Evolutionary conservation across 164 flowering plant species (phyloP).

Genomic region (Brasenia schreberi): DNA sequence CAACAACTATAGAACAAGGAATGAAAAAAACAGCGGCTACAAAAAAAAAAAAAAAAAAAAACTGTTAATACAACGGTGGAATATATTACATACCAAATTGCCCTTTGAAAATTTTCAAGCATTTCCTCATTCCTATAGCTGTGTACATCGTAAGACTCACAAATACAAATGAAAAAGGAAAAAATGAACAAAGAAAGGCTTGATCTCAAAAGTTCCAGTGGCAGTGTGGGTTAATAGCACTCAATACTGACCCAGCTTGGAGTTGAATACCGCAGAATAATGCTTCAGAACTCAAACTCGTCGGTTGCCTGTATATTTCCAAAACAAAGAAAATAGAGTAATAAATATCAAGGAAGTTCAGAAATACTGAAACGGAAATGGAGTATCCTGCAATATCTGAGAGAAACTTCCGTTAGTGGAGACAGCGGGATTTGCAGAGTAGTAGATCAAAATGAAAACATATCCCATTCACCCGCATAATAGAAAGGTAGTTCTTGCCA

Average conservation of each 20-base stretch:
- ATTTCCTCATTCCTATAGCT: background rate
- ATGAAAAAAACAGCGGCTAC: too few relatives aligned
- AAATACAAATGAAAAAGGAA: background rate
- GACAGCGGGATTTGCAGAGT: too few relatives aligned
- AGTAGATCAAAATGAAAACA: too few relatives aligned
- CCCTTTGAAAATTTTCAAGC: background rate
- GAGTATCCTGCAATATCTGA: background rate
- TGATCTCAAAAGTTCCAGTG: background rate
- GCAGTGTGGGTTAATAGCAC: background rate
- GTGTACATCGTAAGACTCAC: background rate
- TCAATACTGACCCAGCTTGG: background rate
- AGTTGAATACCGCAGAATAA: background rate
- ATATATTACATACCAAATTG: background rate
- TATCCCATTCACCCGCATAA: too few relatives aligned
- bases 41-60: too few relatives aligned
- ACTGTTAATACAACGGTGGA: background rate
- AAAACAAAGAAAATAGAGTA: background rate
- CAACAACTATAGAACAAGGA: too few relatives aligned
- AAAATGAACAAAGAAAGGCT: background rate
- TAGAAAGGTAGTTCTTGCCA: too few relatives aligned
- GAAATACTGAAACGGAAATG: background rate
- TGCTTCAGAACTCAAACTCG: constrained; percentile 5
- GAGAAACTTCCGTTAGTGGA: background rate
- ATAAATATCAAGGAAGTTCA: background rate
- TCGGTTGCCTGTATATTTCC: constrained; percentile 2